Base-by-base conservation (phyloP, 2,329 filamentous ascomycete species). In the Aureobasidium sp. region DNA sequence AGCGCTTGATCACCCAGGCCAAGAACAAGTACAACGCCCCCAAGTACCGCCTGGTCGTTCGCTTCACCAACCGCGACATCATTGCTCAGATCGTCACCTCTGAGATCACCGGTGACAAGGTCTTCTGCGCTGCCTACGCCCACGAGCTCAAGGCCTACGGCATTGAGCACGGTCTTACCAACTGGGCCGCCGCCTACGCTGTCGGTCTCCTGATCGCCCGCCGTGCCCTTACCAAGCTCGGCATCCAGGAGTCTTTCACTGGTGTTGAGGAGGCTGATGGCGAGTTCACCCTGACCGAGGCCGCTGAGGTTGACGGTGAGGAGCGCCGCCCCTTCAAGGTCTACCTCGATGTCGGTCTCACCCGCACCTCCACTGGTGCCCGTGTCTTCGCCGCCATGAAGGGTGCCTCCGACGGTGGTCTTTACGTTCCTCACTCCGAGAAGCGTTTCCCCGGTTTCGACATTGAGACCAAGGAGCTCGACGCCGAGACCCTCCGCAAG, bases 11-110 rank as follows among this genome's bases (percentile, higher is more conserved):
- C 85, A 92, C 91, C 84, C 94, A 99, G 87, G 94, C 94, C 83
- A 99, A 97, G 91, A 99, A 99, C 91, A 99, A 99, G 89, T 99
- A 97, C 89, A 96, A 96, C 83, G 89, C 94, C 68, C 94, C 94
- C 82, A 99, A 99, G 87, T 97, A 99, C 89, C 90, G 94, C 77
- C 89, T 99, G 76, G 94, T 99, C 71, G 91, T 99, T 78, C 94
- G 94, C 69, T 75, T 75, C 73, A 75, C 73, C 71, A 75, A 97
- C 89, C 91, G 92, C 81, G 93, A 99, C 86, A 96, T 97, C 84
- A 89, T 97, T 83, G 87, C 87, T 82, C 94, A 99, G 85, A 94
- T 99, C 78, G 87, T 99, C 78, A 89, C 85, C 77, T 95, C 94
- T 65, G 94, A 99, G 85, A 89, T 99, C 82, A 87, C 84, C 70